Conservation (phyloP, 1,284 basidiomycete genomes). For the Tilletiaria anomala region DNA sequence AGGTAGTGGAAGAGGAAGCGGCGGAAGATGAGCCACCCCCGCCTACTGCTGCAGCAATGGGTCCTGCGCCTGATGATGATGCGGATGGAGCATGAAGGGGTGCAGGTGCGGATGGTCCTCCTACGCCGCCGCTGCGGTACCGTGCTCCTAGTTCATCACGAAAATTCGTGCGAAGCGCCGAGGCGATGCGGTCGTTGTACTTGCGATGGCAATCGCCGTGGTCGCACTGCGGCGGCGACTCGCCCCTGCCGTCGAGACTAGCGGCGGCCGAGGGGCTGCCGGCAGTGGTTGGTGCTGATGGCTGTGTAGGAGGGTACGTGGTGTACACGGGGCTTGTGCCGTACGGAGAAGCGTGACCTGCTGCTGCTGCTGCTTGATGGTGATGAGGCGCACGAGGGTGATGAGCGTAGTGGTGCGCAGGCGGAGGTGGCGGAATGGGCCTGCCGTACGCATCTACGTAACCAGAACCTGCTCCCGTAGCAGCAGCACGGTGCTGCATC, state of each 20-base stretch:
- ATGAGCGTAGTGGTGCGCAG: neutral
- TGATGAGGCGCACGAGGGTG: neutral
- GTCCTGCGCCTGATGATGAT: neutral
- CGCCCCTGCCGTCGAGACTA: conserved; percentile 2
- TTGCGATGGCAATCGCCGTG: conserved; percentile 31
- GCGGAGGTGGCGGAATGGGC: neutral
- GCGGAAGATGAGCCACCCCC: neutral
- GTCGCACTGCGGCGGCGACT: conserved; percentile 21
- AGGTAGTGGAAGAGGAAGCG: no score
- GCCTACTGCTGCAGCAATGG: neutral
- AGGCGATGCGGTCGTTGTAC: conserved; percentile 26
- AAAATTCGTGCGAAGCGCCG: no score
- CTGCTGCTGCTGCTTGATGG: no score
- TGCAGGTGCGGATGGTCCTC: neutral
- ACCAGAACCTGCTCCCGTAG: neutral
- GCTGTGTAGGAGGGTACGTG: no score
- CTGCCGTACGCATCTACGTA: neutral
- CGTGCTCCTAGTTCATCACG: no score
- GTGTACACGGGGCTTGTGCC: no score
- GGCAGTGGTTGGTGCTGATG: neutral
- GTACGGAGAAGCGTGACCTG: no score
- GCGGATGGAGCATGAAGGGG: no score
- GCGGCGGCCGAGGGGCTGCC: neutral
- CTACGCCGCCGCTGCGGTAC: conserved; percentile 6
- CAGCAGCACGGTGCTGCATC: neutral